These are phyloP conservation scores for Gymnopilus junonius DNA, from an alignment of 768 basidiomycete species.

Conservation along the genomic window DNA sequence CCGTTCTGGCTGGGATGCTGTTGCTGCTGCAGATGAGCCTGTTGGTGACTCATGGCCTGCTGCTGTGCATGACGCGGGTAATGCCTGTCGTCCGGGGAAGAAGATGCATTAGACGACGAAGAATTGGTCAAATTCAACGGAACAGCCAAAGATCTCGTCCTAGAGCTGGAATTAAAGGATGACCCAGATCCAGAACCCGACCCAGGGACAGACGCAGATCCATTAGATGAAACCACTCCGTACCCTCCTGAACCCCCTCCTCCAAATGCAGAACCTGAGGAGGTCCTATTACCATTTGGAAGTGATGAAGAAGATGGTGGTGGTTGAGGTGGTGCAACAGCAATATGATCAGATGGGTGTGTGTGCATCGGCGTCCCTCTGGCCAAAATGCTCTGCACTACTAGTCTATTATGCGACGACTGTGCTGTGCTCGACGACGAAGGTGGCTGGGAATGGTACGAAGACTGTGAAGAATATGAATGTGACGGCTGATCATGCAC, in stretches of 20 bases:
- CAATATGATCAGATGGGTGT: neutral
- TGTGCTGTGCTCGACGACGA: neutral
- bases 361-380: neutral
- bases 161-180: constrained; percentile 4
- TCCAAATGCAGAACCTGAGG: neutral
- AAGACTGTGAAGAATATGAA: constrained; percentile 11
- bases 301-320: constrained; percentile 8
- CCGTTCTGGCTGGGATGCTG: neutral
- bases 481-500: constrained; percentile 21
- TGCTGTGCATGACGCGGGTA: constrained; percentile 2
- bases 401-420: neutral
- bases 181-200: neutral
- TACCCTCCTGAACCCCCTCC: constrained; percentile 1
- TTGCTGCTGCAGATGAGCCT: neutral
- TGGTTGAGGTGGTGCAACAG: constrained; percentile 15
- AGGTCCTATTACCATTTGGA: neutral
- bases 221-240: neutral
- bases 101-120: constrained; percentile 10
- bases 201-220: neutral
- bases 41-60: constrained; percentile 4
- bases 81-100: constrained; percentile 16
- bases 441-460: constrained; percentile 3
- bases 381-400: neutral
- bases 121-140: constrained; percentile 14
- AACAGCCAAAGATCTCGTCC: constrained; percentile 6